Base-by-base conservation (phyloP, 169 alveolate genomes). In the Plasmodium berghei region DNA sequence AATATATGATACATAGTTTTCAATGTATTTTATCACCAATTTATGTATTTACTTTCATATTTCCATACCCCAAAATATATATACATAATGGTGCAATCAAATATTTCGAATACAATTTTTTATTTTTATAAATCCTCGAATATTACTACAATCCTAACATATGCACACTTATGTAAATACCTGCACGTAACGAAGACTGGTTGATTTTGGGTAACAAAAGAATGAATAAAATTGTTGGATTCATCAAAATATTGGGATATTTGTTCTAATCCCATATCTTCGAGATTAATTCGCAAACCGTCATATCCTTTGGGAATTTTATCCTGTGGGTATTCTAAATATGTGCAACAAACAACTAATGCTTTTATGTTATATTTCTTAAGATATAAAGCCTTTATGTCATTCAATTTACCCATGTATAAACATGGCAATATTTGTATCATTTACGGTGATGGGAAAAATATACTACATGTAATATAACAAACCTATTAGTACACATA, bases 151-250 rank as follows among this genome's bases (percentile, higher is more conserved):
- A 34, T 34, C 42, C 4, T 34, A 5, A 34, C 8, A 3, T 34
- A 34, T 34, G 42, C 8, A 34, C 42, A 34, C 8, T 34, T 3
- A 3, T 34, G 8, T 34, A 34, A 9, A 52, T 72, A 91, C 94
- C 87, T 62, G 93, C 94, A 92, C 66, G 72, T 89, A 69, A 92
- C 87, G 69, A 92, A 87, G 48, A 92, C 94, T 1, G 92, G 55
- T 63, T 92, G 73, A 16, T 77, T 64, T n/a, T 69, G 24, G 20
- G 69, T 8, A 62, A 92, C 49, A 46, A 52, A 54, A 24, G 87
- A 71, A 58, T 92, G 92, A 54, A 92, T 87, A 72, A 87, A 92
- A 66, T 87, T 87, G 49, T 73, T 64, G 22, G 94, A 91, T 48
- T 87, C 91, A 18, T 75, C 66, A 73, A 92, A 92, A 64, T 74